Percentiles rank a stretch among this genome's conserved stretches.
These are phyloP conservation scores for Lipomyces sp. DNA, from an alignment of 805 yeast genomes.

Conservation along the genomic window DNA sequence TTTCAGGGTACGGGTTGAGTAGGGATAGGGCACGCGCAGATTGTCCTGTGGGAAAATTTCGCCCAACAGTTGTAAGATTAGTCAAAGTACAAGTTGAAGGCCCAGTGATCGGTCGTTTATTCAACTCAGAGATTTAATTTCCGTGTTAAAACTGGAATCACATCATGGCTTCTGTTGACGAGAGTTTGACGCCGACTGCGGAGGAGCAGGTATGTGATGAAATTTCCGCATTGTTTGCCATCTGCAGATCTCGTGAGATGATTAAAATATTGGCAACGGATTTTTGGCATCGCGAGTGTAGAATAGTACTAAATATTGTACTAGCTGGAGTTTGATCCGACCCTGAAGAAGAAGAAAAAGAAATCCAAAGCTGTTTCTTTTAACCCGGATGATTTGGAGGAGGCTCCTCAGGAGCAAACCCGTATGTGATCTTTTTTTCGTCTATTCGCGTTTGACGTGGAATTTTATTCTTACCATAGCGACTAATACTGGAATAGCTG, in stretches of 20 bases:
- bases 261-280: neutral
- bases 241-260: neutral
- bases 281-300: neutral
- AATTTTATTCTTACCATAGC: neutral
- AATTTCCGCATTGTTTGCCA: neutral
- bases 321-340: slow-evolving; percentile 38
- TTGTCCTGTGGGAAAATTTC: neutral
- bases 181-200: slow-evolving; percentile 26
- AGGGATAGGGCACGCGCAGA: neutral
- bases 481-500: slow-evolving; percentile 25
- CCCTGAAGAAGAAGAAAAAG: slow-evolving; percentile 47
- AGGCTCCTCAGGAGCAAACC: slow-evolving; percentile 21
- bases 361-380: slow-evolving; percentile 40
- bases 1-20: neutral
- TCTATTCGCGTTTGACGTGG: neutral
- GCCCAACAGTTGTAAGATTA: neutral
- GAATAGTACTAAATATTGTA: neutral
- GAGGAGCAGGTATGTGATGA: slow-evolving; percentile 29
- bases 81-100: neutral
- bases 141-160: neutral
- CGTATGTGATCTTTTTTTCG: slow-evolving; percentile 11
- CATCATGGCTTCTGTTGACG: slow-evolving; percentile 33
- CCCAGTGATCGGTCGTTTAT: neutral
- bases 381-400: slow-evolving; percentile 24
- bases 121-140: neutral